phyloP scores from a whole-genome alignment of 805 yeast species.

The Spathaspora hagerdaliae region DNA sequence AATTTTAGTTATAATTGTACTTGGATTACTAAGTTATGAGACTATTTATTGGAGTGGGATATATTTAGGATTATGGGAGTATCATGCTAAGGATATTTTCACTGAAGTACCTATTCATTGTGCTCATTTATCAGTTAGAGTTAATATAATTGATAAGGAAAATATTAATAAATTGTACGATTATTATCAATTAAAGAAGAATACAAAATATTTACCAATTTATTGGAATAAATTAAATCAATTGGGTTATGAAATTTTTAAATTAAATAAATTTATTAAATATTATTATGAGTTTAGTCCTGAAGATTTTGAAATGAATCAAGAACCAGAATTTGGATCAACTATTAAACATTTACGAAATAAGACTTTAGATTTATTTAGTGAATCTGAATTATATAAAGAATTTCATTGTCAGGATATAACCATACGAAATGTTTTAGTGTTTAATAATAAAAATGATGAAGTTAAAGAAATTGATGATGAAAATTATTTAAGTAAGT shows the following conservation, averaged over 20 bases:
- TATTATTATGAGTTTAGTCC: slow-evolving; percentile 80
- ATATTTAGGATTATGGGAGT: slow-evolving; percentile 41
- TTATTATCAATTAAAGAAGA: slow-evolving; percentile 25
- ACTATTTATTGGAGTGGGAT: slow-evolving; percentile 41
- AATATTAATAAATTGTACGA: slow-evolving; percentile 17
- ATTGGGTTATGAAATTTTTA: slow-evolving; percentile 15
- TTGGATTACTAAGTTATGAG: slow-evolving; percentile 34
- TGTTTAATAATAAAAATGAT: slow-evolving; percentile 26
- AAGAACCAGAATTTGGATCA: slow-evolving; percentile 65
- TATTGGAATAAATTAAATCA: slow-evolving; percentile 18
- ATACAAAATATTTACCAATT: slow-evolving; percentile 21
- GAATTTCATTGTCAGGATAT: slow-evolving; percentile 10
- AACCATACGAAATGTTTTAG: slow-evolving; percentile 17
- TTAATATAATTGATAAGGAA: slow-evolving; percentile 33
- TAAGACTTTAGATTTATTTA: slow-evolving; percentile 53
- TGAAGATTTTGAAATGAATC: slow-evolving; percentile 63
- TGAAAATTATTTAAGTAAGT: slow-evolving; percentile 30
- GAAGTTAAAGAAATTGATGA: slow-evolving; percentile 20
- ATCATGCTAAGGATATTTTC: slow-evolving; percentile 57
- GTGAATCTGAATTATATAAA: slow-evolving; percentile 29
- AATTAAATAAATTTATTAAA: slow-evolving; percentile 27
- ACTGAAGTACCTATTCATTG: slow-evolving; percentile 75
- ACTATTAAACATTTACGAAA: slow-evolving; percentile 57
- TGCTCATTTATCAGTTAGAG: slow-evolving; percentile 62
- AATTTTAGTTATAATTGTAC: slow-evolving; percentile 17